Evolutionary conservation across 108 stramenopile genomes (phyloP).

Genomic region (Skeletonema marinoi): DNA sequence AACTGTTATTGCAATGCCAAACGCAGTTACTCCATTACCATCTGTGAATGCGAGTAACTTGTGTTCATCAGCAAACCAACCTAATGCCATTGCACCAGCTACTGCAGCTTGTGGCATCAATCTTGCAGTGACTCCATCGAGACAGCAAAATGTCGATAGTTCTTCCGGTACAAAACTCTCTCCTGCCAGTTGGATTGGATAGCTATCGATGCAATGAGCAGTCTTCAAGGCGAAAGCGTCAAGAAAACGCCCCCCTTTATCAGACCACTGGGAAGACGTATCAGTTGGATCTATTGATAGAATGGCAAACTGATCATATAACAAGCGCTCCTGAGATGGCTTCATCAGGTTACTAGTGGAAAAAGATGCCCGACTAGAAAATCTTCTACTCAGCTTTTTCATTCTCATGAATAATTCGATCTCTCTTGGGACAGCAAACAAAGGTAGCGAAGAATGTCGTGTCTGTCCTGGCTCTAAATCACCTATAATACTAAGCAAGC

Average conservation of each 20-base stretch:
- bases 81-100: neutral
- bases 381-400: neutral
- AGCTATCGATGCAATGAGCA: slow-evolving; percentile 17
- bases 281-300: neutral
- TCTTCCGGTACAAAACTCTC: slow-evolving; percentile 1
- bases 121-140: slow-evolving; percentile 5
- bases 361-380: neutral
- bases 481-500: neutral
- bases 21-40: neutral
- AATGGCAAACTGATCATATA: neutral
- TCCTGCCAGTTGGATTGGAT: neutral
- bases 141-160: slow-evolving; percentile 18
- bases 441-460: neutral
- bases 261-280: neutral
- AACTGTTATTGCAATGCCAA: slow-evolving; percentile 36
- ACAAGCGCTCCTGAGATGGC: too few relatives aligned
- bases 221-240: slow-evolving; percentile 2
- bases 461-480: neutral
- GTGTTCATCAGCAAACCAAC: neutral
- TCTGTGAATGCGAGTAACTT: slow-evolving; percentile 35
- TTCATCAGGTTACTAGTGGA: too few relatives aligned
- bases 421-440: neutral
- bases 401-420: neutral
- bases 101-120: slow-evolving; percentile 9
- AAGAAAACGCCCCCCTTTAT: neutral